Evolutionary conservation across 371 early-diverging fungal species (phyloP), one percentile per base, ranked within the genome.

Genomic region (Phascolomyces articulosus): DNA sequence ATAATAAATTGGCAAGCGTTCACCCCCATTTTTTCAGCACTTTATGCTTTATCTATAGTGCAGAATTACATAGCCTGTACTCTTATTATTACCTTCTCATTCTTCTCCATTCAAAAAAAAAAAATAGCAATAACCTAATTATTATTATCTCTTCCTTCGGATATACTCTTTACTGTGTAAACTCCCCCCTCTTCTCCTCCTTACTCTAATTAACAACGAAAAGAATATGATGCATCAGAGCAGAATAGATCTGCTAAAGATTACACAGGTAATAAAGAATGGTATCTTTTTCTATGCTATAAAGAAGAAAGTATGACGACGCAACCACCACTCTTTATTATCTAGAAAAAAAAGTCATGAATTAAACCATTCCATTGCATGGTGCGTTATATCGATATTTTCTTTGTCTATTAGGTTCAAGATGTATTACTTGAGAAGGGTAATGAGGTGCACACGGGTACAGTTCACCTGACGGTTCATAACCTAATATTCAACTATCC

Each of bases 401-500:
- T n/a, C n/a, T n/a, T n/a, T n/a, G n/a, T n/a, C n/a, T 61, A 27
- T 21, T 49, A 91, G 92, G 90, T 90, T 55, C 64, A 80, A 58
- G 83, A 84, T 62, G 90, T 90, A 23, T 80, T 81, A 65, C 75
- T 90, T 48, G 87, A 87, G 67, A 84, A 80, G 71, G 83, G 85
- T n/a, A 68, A 73, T 64, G 74, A 80, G 48, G 77, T 77, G 18
- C 77, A 74, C 61, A 73, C 70, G 11, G 94, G 93, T 24, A 91
- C 91, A 18, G 68, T 95, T 51, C 93, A 94, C 68, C 70, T 94
- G 68, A 88, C 90, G 23, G 80, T 90, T 3, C 91, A 94, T 74
- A 93, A 94, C 75, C 68, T 95, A 48, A 90, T 93, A 60, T 94
- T 93, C 74, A 77, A 69, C 44, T 83, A 86, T 58, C 70, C 79